Evolutionary conservation across 2,329 filamentous ascomycete species (phyloP).

Genomic region (Pseudogymnoascus destructans): DNA sequence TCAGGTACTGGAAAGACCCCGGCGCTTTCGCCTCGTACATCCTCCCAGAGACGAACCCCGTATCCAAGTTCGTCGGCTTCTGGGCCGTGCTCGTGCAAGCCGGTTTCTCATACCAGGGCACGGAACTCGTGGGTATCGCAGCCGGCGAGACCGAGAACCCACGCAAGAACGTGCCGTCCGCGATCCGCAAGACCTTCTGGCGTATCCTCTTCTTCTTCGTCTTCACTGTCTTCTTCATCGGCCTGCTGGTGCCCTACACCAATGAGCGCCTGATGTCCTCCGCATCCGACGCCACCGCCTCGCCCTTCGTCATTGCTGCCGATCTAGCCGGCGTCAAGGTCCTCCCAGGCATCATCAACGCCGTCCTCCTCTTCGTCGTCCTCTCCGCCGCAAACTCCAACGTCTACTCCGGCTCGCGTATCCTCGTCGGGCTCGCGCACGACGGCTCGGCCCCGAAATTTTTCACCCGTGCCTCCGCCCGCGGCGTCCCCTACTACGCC

Average conservation of each 20-base stretch:
- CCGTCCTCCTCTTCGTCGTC: conserved; percentile 63
- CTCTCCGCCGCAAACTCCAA: conserved; percentile 69
- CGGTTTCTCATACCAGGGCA: conserved; percentile 58
- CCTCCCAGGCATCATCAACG: conserved; percentile 62
- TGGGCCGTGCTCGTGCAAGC: conserved; percentile 57
- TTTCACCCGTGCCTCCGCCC: conserved; percentile 44
- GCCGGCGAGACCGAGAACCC: conserved; percentile 66
- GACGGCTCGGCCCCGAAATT: conserved; percentile 49
- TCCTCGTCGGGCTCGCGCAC: conserved; percentile 52
- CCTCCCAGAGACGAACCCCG: conserved; percentile 29
- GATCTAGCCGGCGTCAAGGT: conserved; percentile 48
- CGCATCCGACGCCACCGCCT: conserved; percentile 44
- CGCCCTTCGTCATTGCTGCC: conserved; percentile 49
- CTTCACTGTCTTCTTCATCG: conserved; percentile 54
- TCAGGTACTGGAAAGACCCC: conserved; percentile 55
- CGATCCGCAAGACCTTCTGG: conserved; percentile 64
- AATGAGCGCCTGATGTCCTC: conserved; percentile 39
- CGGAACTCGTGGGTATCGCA: conserved; percentile 66
- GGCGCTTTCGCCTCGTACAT: conserved; percentile 55
- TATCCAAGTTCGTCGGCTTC: conserved; percentile 54
- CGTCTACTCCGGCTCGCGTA: conserved; percentile 58
- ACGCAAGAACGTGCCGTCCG: conserved; percentile 55
- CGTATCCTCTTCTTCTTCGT: conserved; percentile 59
- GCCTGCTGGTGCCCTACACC: conserved; percentile 54
- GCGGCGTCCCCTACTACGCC: conserved; percentile 49